A percentile compares a stretch with the other conserved stretches of the same genome.
Evolutionary conservation across 306 rosid genomes (phyloP).

Genomic region (Senna siamea): DNA sequence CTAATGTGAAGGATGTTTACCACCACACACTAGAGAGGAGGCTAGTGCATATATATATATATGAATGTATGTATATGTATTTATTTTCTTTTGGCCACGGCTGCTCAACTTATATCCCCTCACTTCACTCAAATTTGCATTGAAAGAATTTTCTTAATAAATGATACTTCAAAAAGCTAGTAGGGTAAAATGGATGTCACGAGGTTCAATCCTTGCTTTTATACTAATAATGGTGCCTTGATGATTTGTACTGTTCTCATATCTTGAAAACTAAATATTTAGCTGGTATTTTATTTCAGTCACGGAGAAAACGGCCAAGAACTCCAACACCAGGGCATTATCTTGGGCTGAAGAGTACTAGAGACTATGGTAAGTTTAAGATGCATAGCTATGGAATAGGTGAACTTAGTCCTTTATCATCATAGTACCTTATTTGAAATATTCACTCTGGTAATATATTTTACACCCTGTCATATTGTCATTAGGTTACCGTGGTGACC

Average conservation of each 20-base stretch:
- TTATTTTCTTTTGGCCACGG: slow-evolving; percentile 28
- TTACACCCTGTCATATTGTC: slow-evolving; percentile 27
- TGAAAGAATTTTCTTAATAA: background rate
- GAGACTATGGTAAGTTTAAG: slow-evolving; percentile 71
- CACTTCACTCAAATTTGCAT: background rate
- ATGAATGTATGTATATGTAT: background rate
- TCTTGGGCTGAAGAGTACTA: slow-evolving; percentile 87
- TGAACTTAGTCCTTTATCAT: background rate
- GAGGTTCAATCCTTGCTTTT: slow-evolving; percentile 7
- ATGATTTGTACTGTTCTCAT: slow-evolving; percentile 31
- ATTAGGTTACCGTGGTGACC: slow-evolving; percentile 55
- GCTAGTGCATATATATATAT: background rate
- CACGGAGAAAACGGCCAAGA: slow-evolving; percentile 93
- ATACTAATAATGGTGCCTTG: slow-evolving; percentile 7
- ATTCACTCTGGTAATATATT: background rate
- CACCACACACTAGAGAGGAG: background rate
- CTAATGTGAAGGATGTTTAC: background rate
- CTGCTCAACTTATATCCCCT: slow-evolving; percentile 20
- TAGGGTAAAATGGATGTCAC: slow-evolving; percentile 13
- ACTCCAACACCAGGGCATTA: slow-evolving; percentile 99
- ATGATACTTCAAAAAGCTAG: slow-evolving; percentile 9
- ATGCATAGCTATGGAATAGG: background rate
- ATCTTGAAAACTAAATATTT: slow-evolving; percentile 32
- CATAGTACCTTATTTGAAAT: background rate
- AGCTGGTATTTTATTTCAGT: slow-evolving; percentile 67